Evolutionary conservation across 73 alveolate genomes (phyloP), one percentile per base, ranked within the genome.

Genomic region (Blepharisma japonicum): DNA sequence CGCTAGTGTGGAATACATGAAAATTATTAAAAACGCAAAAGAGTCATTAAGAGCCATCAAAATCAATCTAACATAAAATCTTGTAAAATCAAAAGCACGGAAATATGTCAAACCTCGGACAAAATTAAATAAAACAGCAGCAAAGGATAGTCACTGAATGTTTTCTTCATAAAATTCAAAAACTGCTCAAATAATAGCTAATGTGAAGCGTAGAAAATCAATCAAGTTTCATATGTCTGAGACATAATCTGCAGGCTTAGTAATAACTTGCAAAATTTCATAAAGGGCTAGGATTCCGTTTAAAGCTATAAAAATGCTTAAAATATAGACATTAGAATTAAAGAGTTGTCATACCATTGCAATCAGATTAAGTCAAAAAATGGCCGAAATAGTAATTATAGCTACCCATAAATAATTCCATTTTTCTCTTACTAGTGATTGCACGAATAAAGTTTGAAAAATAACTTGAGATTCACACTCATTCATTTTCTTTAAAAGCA

Each of bases 21-120:
- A 68, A 68, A 68, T 68, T 20, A 38, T 7, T n/a, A 68, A 9
- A 68, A 68, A 68, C 6, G 71, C 23, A 68, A 68, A 7, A 27
- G 20, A 7, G 6, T 45, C 27, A 25, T 7, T 68, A 20, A 27
- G 9, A 38, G 79, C 8, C 20, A 8, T 38, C 6, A 68, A 6
- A 32, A 68, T 68, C 20, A 68, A 20, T 8, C 27, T 38, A 38
- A 27, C 23, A 27, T 68, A 68, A 45, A 45, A 68, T 68, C 79
- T 9, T 20, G 70, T 68, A 27, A 6, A 7, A 7, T 68, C n/a
- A 45, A 68, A 68, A 7, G 76, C 76, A 7, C 79, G n/a, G 20
- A 68, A 45, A 9, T 76, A 8, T 38, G 79, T 8, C 6, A 68
- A 20, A 8, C 70, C 79, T 68, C 79, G 6, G 20, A 68, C 45